Evolutionary conservation across 768 basidiomycete species (phyloP).

Genomic region (Dacryopinax spathularia): DNA sequence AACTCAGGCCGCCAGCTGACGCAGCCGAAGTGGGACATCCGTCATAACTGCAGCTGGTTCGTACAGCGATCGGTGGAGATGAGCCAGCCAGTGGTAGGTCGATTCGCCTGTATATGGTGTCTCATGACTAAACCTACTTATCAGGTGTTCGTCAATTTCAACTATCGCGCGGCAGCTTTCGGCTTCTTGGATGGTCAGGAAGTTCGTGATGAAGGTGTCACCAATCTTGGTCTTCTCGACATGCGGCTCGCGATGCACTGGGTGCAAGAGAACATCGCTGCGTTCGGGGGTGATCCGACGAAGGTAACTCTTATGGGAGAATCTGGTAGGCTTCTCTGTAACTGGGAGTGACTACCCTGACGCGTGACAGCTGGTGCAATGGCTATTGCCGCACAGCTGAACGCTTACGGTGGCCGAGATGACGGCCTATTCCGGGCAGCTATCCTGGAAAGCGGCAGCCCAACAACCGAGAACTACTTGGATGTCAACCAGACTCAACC

Average conservation of each 20-base stretch:
- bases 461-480: background rate
- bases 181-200: constrained; percentile 38
- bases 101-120: background rate
- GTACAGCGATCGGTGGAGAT: background rate
- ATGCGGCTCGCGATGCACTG: constrained; percentile 45
- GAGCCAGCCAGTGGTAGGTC: background rate
- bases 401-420: constrained; percentile 32
- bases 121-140: background rate
- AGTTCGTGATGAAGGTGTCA: constrained; percentile 33
- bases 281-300: constrained; percentile 48
- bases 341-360: background rate
- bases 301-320: constrained; percentile 29
- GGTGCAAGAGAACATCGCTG: constrained; percentile 48
- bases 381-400: constrained; percentile 21
- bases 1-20: background rate
- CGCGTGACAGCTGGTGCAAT: background rate
- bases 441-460: constrained; percentile 36
- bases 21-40: background rate
- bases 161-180: constrained; percentile 27
- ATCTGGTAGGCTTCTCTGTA: background rate
- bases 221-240: constrained; percentile 46
- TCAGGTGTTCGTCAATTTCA: constrained; percentile 30
- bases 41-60: constrained; percentile 1
- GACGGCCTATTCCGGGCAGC: constrained; percentile 36
- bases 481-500: constrained; percentile 32